phyloP scores from a whole-genome alignment of 2,329 filamentous ascomycete species.

The Penicillium rolfsii region DNA sequence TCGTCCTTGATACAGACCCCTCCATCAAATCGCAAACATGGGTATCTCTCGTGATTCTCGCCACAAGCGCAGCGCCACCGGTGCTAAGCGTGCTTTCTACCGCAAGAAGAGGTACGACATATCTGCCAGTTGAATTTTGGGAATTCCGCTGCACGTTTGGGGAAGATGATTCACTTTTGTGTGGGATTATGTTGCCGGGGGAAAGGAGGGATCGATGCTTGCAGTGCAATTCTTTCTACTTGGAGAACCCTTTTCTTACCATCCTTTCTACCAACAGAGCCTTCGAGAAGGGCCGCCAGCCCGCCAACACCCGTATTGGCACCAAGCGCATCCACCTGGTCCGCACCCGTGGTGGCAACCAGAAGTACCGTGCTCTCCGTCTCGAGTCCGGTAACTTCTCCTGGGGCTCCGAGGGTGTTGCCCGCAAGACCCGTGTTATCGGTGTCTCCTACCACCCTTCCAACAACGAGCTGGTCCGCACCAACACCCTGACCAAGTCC shows the following conservation, averaged over 20 bases:
- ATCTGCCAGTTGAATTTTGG: constrained; percentile 58
- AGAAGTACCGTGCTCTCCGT: constrained; percentile 98
- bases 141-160: constrained; percentile 1
- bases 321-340: constrained; percentile 95
- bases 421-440: constrained; percentile 99
- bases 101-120: constrained; percentile 62
- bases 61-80: constrained; percentile 99
- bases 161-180: constrained; percentile 2
- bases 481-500: constrained; percentile 99
- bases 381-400: constrained; percentile 99
- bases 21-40: constrained; percentile 78
- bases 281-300: constrained; percentile 99
- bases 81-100: constrained; percentile 95
- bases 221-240: neutral
- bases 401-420: constrained; percentile 96
- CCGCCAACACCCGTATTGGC: constrained; percentile 99
- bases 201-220: neutral
- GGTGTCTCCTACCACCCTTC: constrained; percentile 98
- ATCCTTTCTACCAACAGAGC: constrained; percentile 73
- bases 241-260: constrained; percentile 60
- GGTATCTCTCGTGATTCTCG: constrained; percentile 99
- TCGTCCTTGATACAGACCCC: constrained; percentile 40
- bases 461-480: constrained; percentile 99
- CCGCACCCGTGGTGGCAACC: constrained; percentile 97
- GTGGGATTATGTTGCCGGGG: neutral